Conservation (phyloP, 306 rosid species). For the Inga leiocalycina region DNA sequence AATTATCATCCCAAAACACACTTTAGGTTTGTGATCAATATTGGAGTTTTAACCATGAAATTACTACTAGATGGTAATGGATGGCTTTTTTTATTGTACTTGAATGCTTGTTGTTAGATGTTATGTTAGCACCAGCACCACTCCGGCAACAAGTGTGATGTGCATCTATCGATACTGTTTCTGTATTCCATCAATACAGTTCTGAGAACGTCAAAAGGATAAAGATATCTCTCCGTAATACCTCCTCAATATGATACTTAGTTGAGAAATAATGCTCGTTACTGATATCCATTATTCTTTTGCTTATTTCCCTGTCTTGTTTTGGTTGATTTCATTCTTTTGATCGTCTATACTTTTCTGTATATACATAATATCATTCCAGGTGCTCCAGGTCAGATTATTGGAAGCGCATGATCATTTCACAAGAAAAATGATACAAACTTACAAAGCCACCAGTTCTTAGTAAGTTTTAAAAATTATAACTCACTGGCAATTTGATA, state of each 20-base stretch:
- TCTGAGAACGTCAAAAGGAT: neutral
- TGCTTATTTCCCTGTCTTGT: neutral
- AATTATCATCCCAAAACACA: too few species aligned
- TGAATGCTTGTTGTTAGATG: neutral
- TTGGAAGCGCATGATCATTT: neutral
- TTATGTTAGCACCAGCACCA: neutral
- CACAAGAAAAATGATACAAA: neutral
- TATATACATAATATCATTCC: neutral
- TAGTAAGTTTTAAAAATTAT: neutral
- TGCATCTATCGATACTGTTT: neutral
- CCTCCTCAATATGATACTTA: neutral
- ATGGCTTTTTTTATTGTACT: neutral
- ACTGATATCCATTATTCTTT: neutral
- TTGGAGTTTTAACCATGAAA: neutral
- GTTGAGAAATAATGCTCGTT: neutral
- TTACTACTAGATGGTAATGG: neutral
- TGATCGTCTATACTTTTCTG: neutral
- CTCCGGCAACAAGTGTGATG: neutral
- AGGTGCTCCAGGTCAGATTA: neutral
- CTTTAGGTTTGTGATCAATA: neutral
- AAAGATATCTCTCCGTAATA: neutral
- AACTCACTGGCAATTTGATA: slow-evolving; percentile 1
- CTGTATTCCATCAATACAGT: neutral
- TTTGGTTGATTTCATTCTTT: neutral
- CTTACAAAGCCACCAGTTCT: neutral